phyloP scores from a whole-genome alignment of 305 asterid genomes.

The Petunia hybrid region DNA sequence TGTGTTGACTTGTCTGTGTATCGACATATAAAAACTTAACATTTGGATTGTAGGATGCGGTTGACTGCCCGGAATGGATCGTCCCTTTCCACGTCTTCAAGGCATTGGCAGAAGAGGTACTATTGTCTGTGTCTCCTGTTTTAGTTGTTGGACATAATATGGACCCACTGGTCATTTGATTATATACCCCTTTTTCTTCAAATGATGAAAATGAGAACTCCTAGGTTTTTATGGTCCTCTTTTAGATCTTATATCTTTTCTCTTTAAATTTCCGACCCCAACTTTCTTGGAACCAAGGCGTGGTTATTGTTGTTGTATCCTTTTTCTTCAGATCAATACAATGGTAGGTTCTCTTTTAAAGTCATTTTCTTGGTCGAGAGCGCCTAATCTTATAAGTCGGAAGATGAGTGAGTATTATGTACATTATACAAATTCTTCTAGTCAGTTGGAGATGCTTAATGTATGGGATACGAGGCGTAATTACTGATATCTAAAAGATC shows the following conservation, averaged over 20 bases:
- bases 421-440: background rate
- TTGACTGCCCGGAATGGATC: conserved; percentile 96
- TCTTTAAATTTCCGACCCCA: too few relatives aligned
- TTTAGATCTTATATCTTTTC: background rate
- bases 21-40: background rate
- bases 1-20: conserved; percentile 4
- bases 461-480: background rate
- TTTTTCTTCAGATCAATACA: background rate
- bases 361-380: background rate
- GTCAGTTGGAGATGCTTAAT: background rate
- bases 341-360: background rate
- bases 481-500: background rate
- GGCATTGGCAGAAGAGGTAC: conserved; percentile 91
- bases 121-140: conserved; percentile 18
- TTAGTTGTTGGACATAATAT: background rate
- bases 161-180: background rate
- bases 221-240: background rate
- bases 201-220: background rate
- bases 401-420: background rate
- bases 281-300: too few relatives aligned
- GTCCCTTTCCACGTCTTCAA: conserved; percentile 90
- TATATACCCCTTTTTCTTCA: conserved; percentile 3
- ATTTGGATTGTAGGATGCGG: conserved; percentile 75
- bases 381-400: background rate
- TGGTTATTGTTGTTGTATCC: too few relatives aligned